Evolutionary conservation across 208 protist genomes (phyloP).

Genomic region (Endotrypanum monterogeii): DNA sequence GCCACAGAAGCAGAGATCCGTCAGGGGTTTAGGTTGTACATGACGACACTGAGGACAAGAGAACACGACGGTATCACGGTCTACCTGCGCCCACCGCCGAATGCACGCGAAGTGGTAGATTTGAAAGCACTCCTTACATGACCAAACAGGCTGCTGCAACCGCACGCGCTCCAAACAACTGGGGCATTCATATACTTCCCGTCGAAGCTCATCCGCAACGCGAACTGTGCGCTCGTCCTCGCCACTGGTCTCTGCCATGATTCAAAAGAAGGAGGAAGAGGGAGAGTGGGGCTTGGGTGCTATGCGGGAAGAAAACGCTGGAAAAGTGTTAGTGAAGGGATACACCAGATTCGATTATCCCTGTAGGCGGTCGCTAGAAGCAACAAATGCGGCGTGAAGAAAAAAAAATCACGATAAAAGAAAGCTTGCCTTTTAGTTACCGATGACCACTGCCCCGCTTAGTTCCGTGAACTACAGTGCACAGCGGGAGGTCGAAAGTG

Average conservation of each 20-base stretch:
- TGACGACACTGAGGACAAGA: constrained; percentile 61
- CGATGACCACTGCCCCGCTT: not conserved
- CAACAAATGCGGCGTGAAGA: too few species aligned
- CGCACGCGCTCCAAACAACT: constrained; percentile 67
- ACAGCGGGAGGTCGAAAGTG: not conserved
- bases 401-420: not conserved
- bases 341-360: too few species aligned
- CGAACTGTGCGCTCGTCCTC: constrained; percentile 18
- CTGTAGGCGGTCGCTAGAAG: too few species aligned
- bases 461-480: not conserved
- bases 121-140: constrained; percentile 56
- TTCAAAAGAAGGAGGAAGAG: not conserved
- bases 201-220: constrained; percentile 50
- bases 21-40: constrained; percentile 27
- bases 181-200: constrained; percentile 59
- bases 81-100: constrained; percentile 51
- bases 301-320: too few species aligned
- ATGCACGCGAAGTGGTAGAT: constrained; percentile 80
- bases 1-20: constrained; percentile 71
- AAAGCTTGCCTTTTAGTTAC: too few species aligned
- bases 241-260: constrained; percentile 1
- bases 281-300: not conserved
- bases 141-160: constrained; percentile 54
- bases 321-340: too few species aligned
- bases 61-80: constrained; percentile 26